Base-by-base conservation (phyloP, 2,329 filamentous ascomycete species). In the Fusarium verrucosum region DNA sequence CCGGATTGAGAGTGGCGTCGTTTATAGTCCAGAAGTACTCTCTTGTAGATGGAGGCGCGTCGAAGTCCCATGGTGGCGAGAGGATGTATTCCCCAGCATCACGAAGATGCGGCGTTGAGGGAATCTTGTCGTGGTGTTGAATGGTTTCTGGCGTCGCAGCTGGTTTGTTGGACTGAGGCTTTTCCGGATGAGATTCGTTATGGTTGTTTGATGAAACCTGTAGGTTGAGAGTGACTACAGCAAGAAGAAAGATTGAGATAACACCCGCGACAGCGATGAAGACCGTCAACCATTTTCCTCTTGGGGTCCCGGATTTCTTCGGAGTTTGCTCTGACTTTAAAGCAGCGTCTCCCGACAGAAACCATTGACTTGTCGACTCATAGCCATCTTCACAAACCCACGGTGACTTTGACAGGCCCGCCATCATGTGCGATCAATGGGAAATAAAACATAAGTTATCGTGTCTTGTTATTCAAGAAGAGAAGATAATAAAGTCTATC, bases 1-100 rank as follows among this genome's bases (percentile, higher is more conserved):
- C 86, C 1, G 88, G 88, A 50, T 87, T 88, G 37, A 85, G 80
- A 0, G 80, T 77, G 28, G 83, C 83, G 58, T 89, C 85, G 10
- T 77, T 72, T 26, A 91, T 83, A 0, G 78, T 83, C 87, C 87
- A 91, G 59, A 82, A 76, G 68, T 87, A 88, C 62, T 85, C 81
- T 66, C 88, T 81, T 3, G 79, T 81, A 16, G 79, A 80, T 0
- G 83, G 80, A 4, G 79, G 65, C 0, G 83, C 81, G 17, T 77
- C 41, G 59, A 81, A 81, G 57, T 89, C 75, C 89, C 89, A 91
- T 3, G 76, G 65, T 0, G 80, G 71, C 46, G 84, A 78, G 16
- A 92, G 78, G 5, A 87, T 73, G 58, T 91, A 89, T 45, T 88
- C 83, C 1, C 77, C 74, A 3, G 76, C 20, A 22, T 75, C 51